Evolutionary conservation across 1,284 basidiomycete genomes (phyloP).

Genomic region (Puccinia hordei): DNA sequence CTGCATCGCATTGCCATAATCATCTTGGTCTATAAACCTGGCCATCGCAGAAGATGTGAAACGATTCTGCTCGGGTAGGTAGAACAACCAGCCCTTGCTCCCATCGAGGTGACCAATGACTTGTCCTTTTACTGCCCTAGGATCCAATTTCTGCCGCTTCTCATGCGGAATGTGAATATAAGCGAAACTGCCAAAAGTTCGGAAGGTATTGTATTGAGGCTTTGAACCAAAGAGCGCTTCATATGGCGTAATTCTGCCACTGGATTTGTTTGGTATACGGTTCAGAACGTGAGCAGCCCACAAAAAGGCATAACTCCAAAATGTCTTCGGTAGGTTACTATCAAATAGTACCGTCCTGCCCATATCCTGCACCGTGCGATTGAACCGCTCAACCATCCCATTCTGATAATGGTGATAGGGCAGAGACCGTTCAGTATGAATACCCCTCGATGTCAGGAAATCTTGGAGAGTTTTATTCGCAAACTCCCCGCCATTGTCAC

Average conservation of each 20-base stretch:
- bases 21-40: background rate
- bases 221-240: background rate
- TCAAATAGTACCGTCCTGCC: background rate
- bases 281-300: slow-evolving; percentile 12
- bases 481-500: background rate
- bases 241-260: background rate
- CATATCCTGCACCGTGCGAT: slow-evolving; percentile 9
- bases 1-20: background rate
- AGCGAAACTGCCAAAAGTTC: background rate
- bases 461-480: background rate
- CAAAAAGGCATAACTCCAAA: slow-evolving; percentile 10
- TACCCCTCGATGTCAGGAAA: background rate
- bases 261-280: background rate
- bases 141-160: slow-evolving; percentile 5
- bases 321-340: background rate
- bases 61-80: background rate
- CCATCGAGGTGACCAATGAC: background rate
- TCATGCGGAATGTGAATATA: slow-evolving; percentile 17
- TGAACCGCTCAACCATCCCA: slow-evolving; percentile 4
- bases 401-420: slow-evolving; percentile 34
- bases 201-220: background rate
- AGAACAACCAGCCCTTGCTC: background rate
- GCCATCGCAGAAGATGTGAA: background rate
- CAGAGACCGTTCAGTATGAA: background rate
- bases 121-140: background rate